These are phyloP conservation scores for Diaporthe velutina DNA, from an alignment of 2,329 filamentous ascomycete species.

Conservation along the genomic window DNA sequence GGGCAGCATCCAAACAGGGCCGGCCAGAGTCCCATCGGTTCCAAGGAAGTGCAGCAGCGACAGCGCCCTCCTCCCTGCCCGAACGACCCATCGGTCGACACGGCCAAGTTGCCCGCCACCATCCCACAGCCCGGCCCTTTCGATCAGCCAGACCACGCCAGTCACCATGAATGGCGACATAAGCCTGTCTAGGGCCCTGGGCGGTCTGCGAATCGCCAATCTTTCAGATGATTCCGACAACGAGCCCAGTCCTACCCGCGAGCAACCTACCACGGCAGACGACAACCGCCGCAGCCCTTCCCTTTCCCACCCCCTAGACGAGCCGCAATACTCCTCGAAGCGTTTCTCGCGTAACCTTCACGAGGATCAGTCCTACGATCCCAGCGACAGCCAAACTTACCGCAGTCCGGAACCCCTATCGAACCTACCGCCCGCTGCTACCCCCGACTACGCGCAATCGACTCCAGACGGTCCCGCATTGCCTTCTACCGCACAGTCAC, in stretches of 20 bases:
- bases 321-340: slow-evolving; percentile 25
- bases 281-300: slow-evolving; percentile 43
- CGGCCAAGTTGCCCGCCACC: slow-evolving; percentile 35
- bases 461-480: slow-evolving; percentile 37
- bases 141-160: slow-evolving; percentile 34
- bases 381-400: slow-evolving; percentile 11
- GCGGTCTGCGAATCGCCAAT: slow-evolving; percentile 96
- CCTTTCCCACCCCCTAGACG: slow-evolving; percentile 37
- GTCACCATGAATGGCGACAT: slow-evolving; percentile 88
- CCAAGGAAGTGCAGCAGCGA: slow-evolving; percentile 34
- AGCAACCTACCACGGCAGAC: slow-evolving; percentile 49
- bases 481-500: background rate
- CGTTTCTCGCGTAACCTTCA: slow-evolving; percentile 40
- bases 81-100: slow-evolving; percentile 31
- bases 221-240: slow-evolving; percentile 77
- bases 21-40: slow-evolving; percentile 24
- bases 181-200: slow-evolving; percentile 91
- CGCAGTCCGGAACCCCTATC: slow-evolving; percentile 26
- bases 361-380: slow-evolving; percentile 15
- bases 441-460: slow-evolving; percentile 42
- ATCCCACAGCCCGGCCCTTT: slow-evolving; percentile 36
- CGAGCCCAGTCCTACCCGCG: slow-evolving; percentile 48
- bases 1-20: slow-evolving; percentile 36
- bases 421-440: slow-evolving; percentile 6
- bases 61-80: slow-evolving; percentile 25